Evolutionary conservation across 345 rosid species (phyloP), one percentile per base, ranked within the genome.

Genomic region (Hibiscus trionum): DNA sequence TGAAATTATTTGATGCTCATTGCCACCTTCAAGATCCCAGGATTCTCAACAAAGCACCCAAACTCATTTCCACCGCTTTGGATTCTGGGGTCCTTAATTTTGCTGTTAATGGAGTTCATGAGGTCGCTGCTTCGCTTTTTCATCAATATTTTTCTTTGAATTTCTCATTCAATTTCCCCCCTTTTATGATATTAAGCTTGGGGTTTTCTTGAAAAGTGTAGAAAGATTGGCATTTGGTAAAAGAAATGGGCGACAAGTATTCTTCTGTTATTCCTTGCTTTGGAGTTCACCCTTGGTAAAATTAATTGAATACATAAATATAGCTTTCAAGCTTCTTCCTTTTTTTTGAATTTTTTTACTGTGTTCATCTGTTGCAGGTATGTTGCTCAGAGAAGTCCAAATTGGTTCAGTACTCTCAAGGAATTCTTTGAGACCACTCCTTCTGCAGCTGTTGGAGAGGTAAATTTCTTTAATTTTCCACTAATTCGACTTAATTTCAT

Each of bases 11-110:
- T 67, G 97, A 95, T 57, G 92, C 88, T 21, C 99, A 95, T 86
- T 95, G 97, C 84, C 99, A 95, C 80, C 90, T 95, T 15, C 99
- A 92, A 77, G 99, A 95, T 82, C 90, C 97, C n/a, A 86, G 90
- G 81, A 85, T 95, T 53, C 49, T 84, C 46, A 52, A 61, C 84
- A 86, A 81, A 70, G 84, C 86, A 4, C 91, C 93, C 2, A 81
- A 84, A 37, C 82, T 92, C 7, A 91, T 93, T 21, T 77, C 90
- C 72, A 74, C 86, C 0, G 87, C 95, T 19, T 29, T 86, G 44
- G 78, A 84, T 62, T 74, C 90, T 12, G 97, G 96, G 31, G 81
- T 93, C 0, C 76, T 80, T 69, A 76, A 70, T 64, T 94, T 94
- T 63, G 91, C 96, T 11, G 96, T 94, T 61, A 94, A 94, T 82